Conservation (phyloP, 2,329 filamentous ascomycete genomes). For the Didymella sp. region DNA sequence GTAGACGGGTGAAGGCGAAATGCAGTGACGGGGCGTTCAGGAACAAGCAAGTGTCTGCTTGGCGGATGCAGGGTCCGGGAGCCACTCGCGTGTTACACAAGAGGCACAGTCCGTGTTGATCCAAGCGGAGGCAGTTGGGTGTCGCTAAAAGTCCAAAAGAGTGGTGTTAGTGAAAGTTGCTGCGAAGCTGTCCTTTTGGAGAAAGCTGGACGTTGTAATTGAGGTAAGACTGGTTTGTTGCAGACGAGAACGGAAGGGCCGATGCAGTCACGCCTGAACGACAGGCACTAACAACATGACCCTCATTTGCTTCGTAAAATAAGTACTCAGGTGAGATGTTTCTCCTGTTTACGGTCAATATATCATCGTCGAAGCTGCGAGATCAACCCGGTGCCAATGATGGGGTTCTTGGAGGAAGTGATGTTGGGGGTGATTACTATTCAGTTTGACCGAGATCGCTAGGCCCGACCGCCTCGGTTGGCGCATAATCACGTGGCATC, state of each 20-base stretch:
- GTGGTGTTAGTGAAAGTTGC: neutral
- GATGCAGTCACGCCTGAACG: neutral
- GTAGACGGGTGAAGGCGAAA: neutral
- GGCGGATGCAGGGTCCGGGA: neutral
- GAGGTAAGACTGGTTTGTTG: slow-evolving; percentile 4
- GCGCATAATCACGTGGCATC: slow-evolving; percentile 3
- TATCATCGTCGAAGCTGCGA: slow-evolving; percentile 2
- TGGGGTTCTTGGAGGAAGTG: neutral
- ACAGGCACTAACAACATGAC: neutral
- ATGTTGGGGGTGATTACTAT: slow-evolving; percentile 16
- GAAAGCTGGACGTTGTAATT: neutral
- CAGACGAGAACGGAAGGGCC: neutral
- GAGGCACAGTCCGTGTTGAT: slow-evolving; percentile 2
- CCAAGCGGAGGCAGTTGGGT: neutral
- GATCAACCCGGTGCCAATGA: neutral
- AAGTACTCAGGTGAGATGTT: neutral
- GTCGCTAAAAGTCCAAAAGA: neutral
- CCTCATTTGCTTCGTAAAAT: neutral
- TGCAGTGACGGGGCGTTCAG: slow-evolving; percentile 15
- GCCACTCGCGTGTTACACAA: slow-evolving; percentile 2
- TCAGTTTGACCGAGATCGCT: slow-evolving; percentile 3
- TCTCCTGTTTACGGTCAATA: neutral
- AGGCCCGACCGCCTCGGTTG: slow-evolving; percentile 13
- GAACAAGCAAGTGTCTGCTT: slow-evolving; percentile 15
- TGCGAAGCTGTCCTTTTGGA: neutral